Conservation (phyloP, 2,329 filamentous ascomycete genomes). For the Diaporthe longicolla region DNA sequence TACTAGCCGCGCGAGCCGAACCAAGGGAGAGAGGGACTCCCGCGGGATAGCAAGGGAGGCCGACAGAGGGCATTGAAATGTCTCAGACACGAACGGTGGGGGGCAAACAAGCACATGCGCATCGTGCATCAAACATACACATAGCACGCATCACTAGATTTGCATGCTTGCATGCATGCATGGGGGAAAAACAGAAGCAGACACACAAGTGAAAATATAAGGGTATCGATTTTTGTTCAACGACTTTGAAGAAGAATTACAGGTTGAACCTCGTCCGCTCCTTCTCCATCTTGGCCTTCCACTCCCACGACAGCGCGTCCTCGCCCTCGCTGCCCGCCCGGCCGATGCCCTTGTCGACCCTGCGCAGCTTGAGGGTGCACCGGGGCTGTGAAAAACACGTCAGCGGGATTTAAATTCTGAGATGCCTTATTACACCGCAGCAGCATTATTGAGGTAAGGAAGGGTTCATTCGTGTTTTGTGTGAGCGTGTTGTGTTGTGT, state of each 20-base stretch:
- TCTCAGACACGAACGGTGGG: neutral
- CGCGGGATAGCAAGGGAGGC: neutral
- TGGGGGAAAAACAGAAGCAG: too few relatives aligned
- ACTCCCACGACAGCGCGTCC: slow-evolving; percentile 91
- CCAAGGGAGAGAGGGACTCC: slow-evolving; percentile 2
- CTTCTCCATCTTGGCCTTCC: slow-evolving; percentile 97
- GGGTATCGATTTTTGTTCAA: slow-evolving; percentile 16
- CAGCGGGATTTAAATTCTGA: neutral
- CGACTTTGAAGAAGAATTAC: slow-evolving; percentile 56
- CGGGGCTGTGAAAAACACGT: slow-evolving; percentile 35
- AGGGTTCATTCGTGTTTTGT: neutral
- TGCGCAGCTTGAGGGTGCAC: slow-evolving; percentile 84
- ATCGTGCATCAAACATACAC: too few relatives aligned
- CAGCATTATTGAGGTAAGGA: too few relatives aligned
- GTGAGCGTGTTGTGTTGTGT: neutral
- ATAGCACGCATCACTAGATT: neutral
- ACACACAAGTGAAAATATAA: neutral
- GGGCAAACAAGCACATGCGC: neutral
- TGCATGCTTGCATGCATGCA: neutral
- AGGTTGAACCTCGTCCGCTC: slow-evolving; percentile 93
- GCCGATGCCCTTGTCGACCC: slow-evolving; percentile 90
- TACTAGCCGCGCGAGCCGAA: neutral
- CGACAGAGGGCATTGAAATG: neutral
- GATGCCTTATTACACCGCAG: neutral
- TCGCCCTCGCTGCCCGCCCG: slow-evolving; percentile 76